These are phyloP conservation scores for Grigorovia yakushimaensis DNA, from an alignment of 805 yeast species.

Conservation along the genomic window DNA sequence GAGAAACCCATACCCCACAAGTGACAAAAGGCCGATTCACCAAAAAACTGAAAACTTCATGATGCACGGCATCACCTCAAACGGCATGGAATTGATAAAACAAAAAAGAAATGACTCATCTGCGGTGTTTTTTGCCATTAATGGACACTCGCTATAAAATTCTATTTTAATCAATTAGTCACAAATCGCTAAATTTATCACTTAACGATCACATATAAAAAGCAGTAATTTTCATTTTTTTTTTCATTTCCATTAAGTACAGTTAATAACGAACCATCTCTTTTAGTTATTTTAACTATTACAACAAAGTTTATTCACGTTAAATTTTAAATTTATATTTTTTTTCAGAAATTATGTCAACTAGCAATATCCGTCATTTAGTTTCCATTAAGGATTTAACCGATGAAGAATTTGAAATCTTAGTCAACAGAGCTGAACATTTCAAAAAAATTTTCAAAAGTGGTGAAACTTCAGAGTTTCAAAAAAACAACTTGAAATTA, in stretches of 20 bases:
- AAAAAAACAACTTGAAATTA: constrained; percentile 39
- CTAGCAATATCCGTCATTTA: constrained; percentile 47
- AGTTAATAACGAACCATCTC: constrained; percentile 19
- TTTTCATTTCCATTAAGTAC: constrained; percentile 22
- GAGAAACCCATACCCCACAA: no score
- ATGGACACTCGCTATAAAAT: background rate
- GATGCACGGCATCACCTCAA: no score
- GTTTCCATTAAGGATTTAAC: constrained; percentile 73
- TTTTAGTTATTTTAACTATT: background rate
- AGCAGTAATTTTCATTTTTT: background rate
- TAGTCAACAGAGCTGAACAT: constrained; percentile 69
- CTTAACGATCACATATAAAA: constrained; percentile 10
- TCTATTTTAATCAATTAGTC: background rate
- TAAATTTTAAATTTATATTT: background rate
- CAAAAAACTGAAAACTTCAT: no score
- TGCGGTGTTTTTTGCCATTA: background rate
- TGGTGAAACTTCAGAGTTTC: constrained; percentile 33
- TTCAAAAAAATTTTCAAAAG: constrained; percentile 56
- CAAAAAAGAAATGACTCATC: constrained; percentile 1
- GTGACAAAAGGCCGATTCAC: no score
- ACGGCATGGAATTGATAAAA: no score
- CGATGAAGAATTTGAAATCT: constrained; percentile 55
- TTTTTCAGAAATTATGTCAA: background rate
- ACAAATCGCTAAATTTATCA: constrained; percentile 11
- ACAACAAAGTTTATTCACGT: background rate